A percentile compares a stretch with the other conserved stretches of the same genome.
phyloP scores from a whole-genome alignment of 352 stramenopile species.

The Pythium volutum region DNA sequence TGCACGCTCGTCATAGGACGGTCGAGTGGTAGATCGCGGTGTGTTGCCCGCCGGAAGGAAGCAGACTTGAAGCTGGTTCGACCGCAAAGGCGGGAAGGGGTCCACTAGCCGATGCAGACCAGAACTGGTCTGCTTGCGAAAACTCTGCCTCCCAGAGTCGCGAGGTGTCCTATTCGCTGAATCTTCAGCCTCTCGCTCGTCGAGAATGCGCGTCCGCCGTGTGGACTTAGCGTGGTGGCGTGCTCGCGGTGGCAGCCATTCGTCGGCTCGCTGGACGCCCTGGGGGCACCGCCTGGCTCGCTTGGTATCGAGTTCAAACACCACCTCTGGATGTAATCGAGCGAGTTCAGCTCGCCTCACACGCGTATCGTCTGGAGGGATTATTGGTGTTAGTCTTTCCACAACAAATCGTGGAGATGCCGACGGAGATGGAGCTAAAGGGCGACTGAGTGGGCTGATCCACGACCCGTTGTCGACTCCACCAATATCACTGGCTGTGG shows the following conservation, averaged over 20 bases:
- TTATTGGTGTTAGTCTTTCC: background rate
- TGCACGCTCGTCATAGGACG: background rate
- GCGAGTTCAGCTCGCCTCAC: slow-evolving; percentile 5
- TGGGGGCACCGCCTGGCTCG: slow-evolving; percentile 13
- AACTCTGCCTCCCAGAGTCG: too few relatives aligned
- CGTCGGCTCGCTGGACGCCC: slow-evolving; percentile 21
- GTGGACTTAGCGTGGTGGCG: background rate
- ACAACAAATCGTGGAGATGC: background rate
- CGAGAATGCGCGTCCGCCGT: background rate
- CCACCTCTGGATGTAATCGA: slow-evolving; percentile 9
- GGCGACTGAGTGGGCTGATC: background rate
- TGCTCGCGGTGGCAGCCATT: slow-evolving; percentile 12
- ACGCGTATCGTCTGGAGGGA: background rate
- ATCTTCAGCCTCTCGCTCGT: background rate
- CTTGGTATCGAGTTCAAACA: slow-evolving; percentile 20
- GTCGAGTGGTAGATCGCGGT: background rate
- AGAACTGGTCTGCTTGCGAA: background rate
- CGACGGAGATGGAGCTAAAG: slow-evolving; percentile 9
- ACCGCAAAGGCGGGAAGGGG: background rate
- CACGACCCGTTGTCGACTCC: background rate
- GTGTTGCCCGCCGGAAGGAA: slow-evolving; percentile 12
- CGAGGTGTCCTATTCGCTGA: background rate
- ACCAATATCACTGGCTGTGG: background rate
- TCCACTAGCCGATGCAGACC: background rate
- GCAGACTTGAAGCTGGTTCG: slow-evolving; percentile 19